Percentiles rank a stretch among this genome's conserved stretches.
These are phyloP conservation scores for Heritiera fomes DNA, from an alignment of 345 rosid species.

Conservation along the genomic window DNA sequence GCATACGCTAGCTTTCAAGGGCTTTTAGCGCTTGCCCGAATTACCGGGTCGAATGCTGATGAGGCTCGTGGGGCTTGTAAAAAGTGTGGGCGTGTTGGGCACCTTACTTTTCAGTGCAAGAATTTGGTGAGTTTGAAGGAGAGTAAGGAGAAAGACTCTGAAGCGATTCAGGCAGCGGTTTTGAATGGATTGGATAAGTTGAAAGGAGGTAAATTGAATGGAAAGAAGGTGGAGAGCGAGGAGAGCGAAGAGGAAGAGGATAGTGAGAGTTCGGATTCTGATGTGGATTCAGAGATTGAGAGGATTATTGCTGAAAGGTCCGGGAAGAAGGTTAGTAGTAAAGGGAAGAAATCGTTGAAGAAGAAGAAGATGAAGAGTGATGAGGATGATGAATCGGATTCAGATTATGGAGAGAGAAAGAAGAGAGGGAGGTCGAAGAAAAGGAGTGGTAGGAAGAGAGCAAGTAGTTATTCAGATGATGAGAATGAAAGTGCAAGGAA, in stretches of 20 bases:
- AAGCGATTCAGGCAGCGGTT: slow-evolving; percentile 61
- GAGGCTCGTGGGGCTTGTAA: slow-evolving; percentile 93
- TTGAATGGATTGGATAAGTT: slow-evolving; percentile 73
- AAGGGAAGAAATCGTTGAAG: slow-evolving; percentile 41
- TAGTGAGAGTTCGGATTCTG: slow-evolving; percentile 80
- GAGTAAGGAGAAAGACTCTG: slow-evolving; percentile 57
- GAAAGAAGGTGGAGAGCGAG: slow-evolving; percentile 44
- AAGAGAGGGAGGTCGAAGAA: slow-evolving; percentile 83
- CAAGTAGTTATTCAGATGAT: slow-evolving; percentile 55
- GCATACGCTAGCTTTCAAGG: slow-evolving; percentile 83
- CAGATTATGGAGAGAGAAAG: slow-evolving; percentile 55
- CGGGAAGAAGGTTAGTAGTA: slow-evolving; percentile 59
- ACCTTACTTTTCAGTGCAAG: slow-evolving; percentile 83
- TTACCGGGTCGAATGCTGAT: slow-evolving; percentile 71
- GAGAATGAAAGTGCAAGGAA: slow-evolving; percentile 51
- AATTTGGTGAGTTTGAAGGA: slow-evolving; percentile 82
- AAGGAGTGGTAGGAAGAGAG: slow-evolving; percentile 62
- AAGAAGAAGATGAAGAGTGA: slow-evolving; percentile 37
- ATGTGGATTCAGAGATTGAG: slow-evolving; percentile 87
- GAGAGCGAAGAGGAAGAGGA: slow-evolving; percentile 62
- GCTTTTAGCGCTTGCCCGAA: slow-evolving; percentile 77
- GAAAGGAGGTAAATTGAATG: slow-evolving; percentile 52
- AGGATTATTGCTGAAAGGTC: slow-evolving; percentile 74
- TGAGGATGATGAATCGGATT: slow-evolving; percentile 43
- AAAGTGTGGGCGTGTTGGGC: slow-evolving; percentile 95